A percentile compares a stretch with the other conserved stretches of the same genome.
phyloP scores from a whole-genome alignment of 768 basidiomycete species.

The Leucosporidium yakuticum region DNA sequence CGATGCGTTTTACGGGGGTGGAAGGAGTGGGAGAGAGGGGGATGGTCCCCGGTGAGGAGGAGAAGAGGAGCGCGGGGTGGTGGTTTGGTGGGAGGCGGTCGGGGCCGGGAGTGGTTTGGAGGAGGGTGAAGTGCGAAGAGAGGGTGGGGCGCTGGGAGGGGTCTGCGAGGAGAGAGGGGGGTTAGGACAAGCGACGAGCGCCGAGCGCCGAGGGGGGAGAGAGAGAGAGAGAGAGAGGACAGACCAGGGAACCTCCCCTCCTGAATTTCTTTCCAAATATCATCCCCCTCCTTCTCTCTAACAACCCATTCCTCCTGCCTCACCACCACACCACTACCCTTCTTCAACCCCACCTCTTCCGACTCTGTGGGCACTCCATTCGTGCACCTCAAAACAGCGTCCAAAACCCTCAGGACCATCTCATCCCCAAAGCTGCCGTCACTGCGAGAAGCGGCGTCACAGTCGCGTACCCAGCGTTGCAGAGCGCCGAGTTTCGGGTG shows the following conservation, averaged over 20 bases:
- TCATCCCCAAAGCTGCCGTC: slow-evolving; percentile 48
- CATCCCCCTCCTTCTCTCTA: background rate
- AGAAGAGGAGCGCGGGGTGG: slow-evolving; percentile 53
- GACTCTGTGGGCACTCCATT: slow-evolving; percentile 21
- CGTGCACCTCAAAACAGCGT: slow-evolving; percentile 52
- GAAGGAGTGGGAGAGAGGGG: slow-evolving; percentile 22
- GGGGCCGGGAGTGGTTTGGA: slow-evolving; percentile 48
- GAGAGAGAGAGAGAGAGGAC: slow-evolving; percentile 18
- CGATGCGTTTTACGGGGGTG: slow-evolving; percentile 45
- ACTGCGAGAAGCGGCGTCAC: slow-evolving; percentile 52
- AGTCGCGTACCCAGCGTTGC: slow-evolving; percentile 57
- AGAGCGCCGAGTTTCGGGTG: slow-evolving; percentile 54
- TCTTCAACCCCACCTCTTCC: background rate
- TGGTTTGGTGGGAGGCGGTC: slow-evolving; percentile 54
- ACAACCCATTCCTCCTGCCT: background rate
- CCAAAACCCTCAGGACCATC: slow-evolving; percentile 50
- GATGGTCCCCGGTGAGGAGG: slow-evolving; percentile 39
- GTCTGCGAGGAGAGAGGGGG: background rate
- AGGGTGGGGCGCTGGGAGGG: background rate
- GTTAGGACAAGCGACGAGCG: too few relatives aligned
- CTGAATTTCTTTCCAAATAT: slow-evolving; percentile 16
- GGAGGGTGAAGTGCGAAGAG: background rate
- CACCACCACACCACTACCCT: too few relatives aligned
- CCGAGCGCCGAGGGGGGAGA: background rate
- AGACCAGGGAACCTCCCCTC: slow-evolving; percentile 12